Evolutionary conservation across 768 basidiomycete species (phyloP).

Genomic region (Amanita thiersii): DNA sequence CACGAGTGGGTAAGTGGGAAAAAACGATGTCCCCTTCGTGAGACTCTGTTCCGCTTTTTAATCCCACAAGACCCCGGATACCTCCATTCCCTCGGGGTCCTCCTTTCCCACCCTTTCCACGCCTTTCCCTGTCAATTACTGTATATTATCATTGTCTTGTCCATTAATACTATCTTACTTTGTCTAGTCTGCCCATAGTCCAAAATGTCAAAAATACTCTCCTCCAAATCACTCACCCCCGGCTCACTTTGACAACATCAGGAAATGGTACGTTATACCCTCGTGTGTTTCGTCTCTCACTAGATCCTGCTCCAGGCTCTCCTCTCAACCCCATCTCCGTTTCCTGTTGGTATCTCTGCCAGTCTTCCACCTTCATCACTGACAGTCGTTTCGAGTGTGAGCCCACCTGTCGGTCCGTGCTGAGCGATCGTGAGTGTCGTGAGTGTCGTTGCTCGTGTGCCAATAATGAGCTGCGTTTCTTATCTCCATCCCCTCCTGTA

Average conservation of each 20-base stretch:
- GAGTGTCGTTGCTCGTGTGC: slow-evolving; percentile 24
- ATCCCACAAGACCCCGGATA: slow-evolving; percentile 14
- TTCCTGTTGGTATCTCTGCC: slow-evolving; percentile 68
- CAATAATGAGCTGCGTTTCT: slow-evolving; percentile 21
- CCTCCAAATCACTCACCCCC: slow-evolving; percentile 2
- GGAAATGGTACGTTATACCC: slow-evolving; percentile 50
- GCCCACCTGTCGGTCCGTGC: slow-evolving; percentile 52
- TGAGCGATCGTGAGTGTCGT: slow-evolving; percentile 47
- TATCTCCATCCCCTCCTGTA: slow-evolving; percentile 31
- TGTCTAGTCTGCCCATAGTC: slow-evolving; percentile 4
- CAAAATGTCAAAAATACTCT: slow-evolving; percentile 2
- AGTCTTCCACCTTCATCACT: slow-evolving; percentile 77
- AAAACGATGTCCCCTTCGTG: slow-evolving; percentile 13
- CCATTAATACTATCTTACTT: slow-evolving; percentile 8
- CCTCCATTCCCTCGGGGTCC: slow-evolving; percentile 6
- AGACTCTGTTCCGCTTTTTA: slow-evolving; percentile 15
- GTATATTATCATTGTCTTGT: neutral
- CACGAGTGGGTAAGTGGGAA: slow-evolving; percentile 32
- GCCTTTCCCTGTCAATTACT: slow-evolving; percentile 7
- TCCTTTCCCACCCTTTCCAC: slow-evolving; percentile 3
- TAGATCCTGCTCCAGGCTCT: slow-evolving; percentile 20
- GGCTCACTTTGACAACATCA: slow-evolving; percentile 22
- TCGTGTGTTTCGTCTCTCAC: neutral
- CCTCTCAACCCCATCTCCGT: slow-evolving; percentile 18
- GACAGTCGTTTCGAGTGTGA: slow-evolving; percentile 57